Conservation (phyloP, 2,329 filamentous ascomycete genomes). For the Emmonsiellopsis sp. region DNA sequence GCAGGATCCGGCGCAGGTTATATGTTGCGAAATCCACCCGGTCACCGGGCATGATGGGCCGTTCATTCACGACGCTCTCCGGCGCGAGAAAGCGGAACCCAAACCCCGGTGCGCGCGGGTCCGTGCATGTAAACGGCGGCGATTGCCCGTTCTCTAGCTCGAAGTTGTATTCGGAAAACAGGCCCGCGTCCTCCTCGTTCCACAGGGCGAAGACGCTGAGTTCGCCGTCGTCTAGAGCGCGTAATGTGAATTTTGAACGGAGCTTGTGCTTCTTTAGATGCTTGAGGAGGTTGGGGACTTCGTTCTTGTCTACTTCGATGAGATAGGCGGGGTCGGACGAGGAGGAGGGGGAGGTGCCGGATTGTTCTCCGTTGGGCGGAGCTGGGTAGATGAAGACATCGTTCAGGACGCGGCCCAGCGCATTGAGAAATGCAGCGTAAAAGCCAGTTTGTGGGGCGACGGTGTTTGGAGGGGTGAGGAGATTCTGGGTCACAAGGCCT, state of each 20-base stretch:
- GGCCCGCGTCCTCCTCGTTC: constrained; percentile 42
- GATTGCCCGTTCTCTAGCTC: constrained; percentile 1
- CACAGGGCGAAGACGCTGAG: constrained; percentile 64
- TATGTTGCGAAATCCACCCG: constrained; percentile 53
- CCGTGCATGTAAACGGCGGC: constrained; percentile 25
- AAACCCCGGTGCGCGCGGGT: constrained; percentile 31
- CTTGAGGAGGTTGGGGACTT: constrained; percentile 53
- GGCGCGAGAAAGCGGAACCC: constrained; percentile 28
- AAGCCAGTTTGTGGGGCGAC: constrained; percentile 42
- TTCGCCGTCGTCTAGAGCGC: constrained; percentile 56
- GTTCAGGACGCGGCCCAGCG: constrained; percentile 71
- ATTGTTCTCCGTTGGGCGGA: constrained; percentile 27
- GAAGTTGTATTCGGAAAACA: constrained; percentile 25
- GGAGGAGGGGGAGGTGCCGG: background rate
- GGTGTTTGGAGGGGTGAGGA: constrained; percentile 35
- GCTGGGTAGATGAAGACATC: constrained; percentile 81
- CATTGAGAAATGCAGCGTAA: constrained; percentile 80
- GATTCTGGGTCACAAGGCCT: constrained; percentile 70
- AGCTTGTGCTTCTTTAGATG: constrained; percentile 82
- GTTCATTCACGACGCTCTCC: constrained; percentile 25
- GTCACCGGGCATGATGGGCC: constrained; percentile 33
- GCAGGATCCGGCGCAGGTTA: constrained; percentile 64
- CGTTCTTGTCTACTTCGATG: constrained; percentile 68
- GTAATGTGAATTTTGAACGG: constrained; percentile 64
- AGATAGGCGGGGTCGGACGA: constrained; percentile 45